Conservation (phyloP, 495 filamentous ascomycete species). For the Stereocaulon alpinum region DNA sequence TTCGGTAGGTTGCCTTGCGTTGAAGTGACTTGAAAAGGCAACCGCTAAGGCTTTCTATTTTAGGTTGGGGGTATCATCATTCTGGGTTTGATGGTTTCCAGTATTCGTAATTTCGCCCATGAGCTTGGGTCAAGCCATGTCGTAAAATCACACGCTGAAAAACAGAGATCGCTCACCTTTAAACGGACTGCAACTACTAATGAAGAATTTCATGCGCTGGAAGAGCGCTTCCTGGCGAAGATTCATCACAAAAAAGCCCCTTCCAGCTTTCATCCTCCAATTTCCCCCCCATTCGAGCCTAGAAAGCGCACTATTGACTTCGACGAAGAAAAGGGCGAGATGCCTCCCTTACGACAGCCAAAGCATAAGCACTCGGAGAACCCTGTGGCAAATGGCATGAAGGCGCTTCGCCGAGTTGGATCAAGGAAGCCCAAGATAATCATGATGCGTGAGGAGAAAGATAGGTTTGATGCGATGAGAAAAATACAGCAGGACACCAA, state of each 20-base stretch:
- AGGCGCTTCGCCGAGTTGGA: slow-evolving; percentile 11
- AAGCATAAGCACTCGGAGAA: slow-evolving; percentile 1
- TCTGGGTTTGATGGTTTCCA: slow-evolving; percentile 77
- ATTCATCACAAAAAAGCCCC: neutral
- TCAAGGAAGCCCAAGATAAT: slow-evolving; percentile 24
- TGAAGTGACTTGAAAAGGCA: neutral
- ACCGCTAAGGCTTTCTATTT: neutral
- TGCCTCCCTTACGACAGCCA: neutral
- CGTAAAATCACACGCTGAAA: slow-evolving; percentile 51
- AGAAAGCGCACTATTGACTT: slow-evolving; percentile 3
- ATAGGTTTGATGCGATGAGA: slow-evolving; percentile 73
- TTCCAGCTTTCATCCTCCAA: neutral
- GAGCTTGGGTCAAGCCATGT: slow-evolving; percentile 59
- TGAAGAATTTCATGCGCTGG: slow-evolving; percentile 24
- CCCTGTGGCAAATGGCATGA: slow-evolving; percentile 4
- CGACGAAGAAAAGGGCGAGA: slow-evolving; percentile 14
- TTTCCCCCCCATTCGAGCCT: slow-evolving; percentile 17
- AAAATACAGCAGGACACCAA: slow-evolving; percentile 58
- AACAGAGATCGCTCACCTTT: slow-evolving; percentile 46
- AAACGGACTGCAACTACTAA: slow-evolving; percentile 41
- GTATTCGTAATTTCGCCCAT: slow-evolving; percentile 58
- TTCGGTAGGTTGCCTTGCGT: slow-evolving; percentile 27
- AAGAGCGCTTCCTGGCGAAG: slow-evolving; percentile 4
- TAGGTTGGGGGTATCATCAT: slow-evolving; percentile 71
- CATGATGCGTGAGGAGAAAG: slow-evolving; percentile 45